Evolutionary conservation across 352 stramenopile species (phyloP).

Genomic region (Phytophthora hybrid): DNA sequence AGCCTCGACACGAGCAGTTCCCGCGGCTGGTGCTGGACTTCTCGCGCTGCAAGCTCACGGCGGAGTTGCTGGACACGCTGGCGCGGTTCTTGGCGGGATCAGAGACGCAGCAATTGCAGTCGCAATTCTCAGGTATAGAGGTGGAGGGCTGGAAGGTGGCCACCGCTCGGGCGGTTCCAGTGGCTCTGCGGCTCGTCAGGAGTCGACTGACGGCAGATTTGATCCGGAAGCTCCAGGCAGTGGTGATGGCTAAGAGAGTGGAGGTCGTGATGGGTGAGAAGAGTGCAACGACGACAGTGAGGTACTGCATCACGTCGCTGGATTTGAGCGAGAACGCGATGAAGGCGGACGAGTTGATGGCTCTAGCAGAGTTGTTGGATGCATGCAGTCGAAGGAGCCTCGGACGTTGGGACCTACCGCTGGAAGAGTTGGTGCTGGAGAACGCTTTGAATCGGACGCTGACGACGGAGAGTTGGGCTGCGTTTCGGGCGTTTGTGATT

Average conservation of each 20-base stretch:
- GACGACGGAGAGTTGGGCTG: conserved; percentile 31
- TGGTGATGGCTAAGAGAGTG: conserved; percentile 16
- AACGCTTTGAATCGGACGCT: conserved; percentile 31
- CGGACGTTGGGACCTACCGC: conserved; percentile 1
- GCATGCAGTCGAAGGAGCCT: conserved; percentile 7
- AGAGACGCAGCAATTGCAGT: conserved; percentile 5
- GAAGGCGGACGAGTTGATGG: conserved; percentile 26
- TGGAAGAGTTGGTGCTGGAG: conserved; percentile 43
- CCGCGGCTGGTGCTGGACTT: conserved; percentile 50
- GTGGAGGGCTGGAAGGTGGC: not conserved
- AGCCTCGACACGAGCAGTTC: conserved; percentile 36
- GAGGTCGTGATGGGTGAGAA: not conserved
- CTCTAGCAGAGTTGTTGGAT: conserved; percentile 27
- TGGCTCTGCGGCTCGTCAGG: conserved; percentile 33
- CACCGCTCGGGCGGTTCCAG: conserved; percentile 23
- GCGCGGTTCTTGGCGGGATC: conserved; percentile 23
- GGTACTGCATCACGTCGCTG: conserved; percentile 33
- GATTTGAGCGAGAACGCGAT: conserved; percentile 47
- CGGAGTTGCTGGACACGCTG: conserved; percentile 30
- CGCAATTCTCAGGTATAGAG: conserved; percentile 21
- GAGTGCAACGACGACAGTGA: not conserved
- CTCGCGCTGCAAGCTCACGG: conserved; percentile 31
- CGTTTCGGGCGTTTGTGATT: conserved; percentile 41
- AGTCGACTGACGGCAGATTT: conserved; percentile 30
- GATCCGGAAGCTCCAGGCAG: conserved; percentile 25